A percentile compares a stretch with the other conserved stretches of the same genome.
These are phyloP conservation scores for Vanrija sp. DNA, from an alignment of 1,284 basidiomycete genomes.

Conservation along the genomic window DNA sequence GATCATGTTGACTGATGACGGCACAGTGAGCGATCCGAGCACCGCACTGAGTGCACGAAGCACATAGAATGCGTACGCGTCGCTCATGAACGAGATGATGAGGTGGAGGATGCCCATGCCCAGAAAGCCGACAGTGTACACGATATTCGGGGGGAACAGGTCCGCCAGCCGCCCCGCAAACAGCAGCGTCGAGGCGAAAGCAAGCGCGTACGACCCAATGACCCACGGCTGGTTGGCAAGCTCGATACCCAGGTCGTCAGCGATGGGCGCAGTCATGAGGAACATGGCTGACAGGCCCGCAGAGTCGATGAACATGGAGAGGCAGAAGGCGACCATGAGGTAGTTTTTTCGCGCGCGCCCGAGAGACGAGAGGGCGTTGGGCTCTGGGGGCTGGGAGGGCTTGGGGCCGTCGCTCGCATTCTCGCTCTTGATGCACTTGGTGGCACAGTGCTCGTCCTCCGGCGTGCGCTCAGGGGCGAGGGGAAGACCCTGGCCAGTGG, in stretches of 20 bases:
- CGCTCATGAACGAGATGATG: slow-evolving; percentile 39
- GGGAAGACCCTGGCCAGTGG: too few species aligned
- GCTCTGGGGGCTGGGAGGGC: too few species aligned
- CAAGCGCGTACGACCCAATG: slow-evolving; percentile 1
- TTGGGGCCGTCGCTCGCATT: not conserved
- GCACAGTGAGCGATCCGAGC: slow-evolving; percentile 38
- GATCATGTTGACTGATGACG: slow-evolving; percentile 39
- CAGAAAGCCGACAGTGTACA: slow-evolving; percentile 38
- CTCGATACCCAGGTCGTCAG: not conserved
- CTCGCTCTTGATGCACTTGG: not conserved
- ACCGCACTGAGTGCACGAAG: slow-evolving; percentile 37
- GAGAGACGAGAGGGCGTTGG: slow-evolving; percentile 22
- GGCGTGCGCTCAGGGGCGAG: too few species aligned
- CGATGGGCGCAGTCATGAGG: slow-evolving; percentile 4
- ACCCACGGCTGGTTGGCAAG: slow-evolving; percentile 1
- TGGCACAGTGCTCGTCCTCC: too few species aligned
- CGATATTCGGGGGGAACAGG: slow-evolving; percentile 35
- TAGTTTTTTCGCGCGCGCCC: slow-evolving; percentile 24
- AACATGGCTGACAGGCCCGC: slow-evolving; percentile 2
- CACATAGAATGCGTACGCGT: slow-evolving; percentile 41
- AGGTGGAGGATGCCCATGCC: slow-evolving; percentile 38
- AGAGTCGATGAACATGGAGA: not conserved
- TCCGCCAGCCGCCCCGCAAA: slow-evolving; percentile 37
- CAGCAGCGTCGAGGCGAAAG: slow-evolving; percentile 32
- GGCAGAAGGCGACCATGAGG: slow-evolving; percentile 27